Conservation (phyloP, 768 basidiomycete species). For the Lentinula raphanica region DNA sequence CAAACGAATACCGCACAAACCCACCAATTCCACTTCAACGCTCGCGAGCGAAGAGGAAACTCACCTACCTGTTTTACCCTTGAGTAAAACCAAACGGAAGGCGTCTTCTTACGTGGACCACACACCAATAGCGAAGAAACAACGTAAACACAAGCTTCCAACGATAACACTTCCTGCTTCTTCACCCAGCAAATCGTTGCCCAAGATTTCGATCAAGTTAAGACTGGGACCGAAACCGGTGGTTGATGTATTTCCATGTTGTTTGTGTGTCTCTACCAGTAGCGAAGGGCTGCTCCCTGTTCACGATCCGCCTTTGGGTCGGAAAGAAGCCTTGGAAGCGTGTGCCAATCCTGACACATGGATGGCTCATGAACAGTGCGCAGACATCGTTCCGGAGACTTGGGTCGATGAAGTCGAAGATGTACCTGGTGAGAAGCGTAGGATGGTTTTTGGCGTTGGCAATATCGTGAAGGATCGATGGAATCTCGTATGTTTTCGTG, state of each 20-base stretch:
- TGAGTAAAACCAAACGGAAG: slow-evolving; percentile 34
- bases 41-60: slow-evolving; percentile 1
- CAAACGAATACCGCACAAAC: slow-evolving; percentile 8
- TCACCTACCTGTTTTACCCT: neutral
- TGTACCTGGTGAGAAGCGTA: slow-evolving; percentile 36
- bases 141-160: slow-evolving; percentile 32
- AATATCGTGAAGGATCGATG: slow-evolving; percentile 88
- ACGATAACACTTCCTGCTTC: slow-evolving; percentile 13
- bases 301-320: slow-evolving; percentile 56
- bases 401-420: slow-evolving; percentile 75
- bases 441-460: slow-evolving; percentile 77
- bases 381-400: slow-evolving; percentile 81
- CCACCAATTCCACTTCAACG: neutral
- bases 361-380: slow-evolving; percentile 81
- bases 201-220: slow-evolving; percentile 54
- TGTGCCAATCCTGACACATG: slow-evolving; percentile 45
- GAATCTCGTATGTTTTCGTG: slow-evolving; percentile 66
- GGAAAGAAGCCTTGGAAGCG: slow-evolving; percentile 48
- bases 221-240: slow-evolving; percentile 61
- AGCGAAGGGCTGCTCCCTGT: slow-evolving; percentile 57
- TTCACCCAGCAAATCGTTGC: slow-evolving; percentile 5
- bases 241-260: slow-evolving; percentile 57
- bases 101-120: slow-evolving; percentile 28
- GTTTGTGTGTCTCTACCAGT: slow-evolving; percentile 55
- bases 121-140: slow-evolving; percentile 43